Conservation (phyloP, 129 eudicot species). For the Silybum marianum region DNA sequence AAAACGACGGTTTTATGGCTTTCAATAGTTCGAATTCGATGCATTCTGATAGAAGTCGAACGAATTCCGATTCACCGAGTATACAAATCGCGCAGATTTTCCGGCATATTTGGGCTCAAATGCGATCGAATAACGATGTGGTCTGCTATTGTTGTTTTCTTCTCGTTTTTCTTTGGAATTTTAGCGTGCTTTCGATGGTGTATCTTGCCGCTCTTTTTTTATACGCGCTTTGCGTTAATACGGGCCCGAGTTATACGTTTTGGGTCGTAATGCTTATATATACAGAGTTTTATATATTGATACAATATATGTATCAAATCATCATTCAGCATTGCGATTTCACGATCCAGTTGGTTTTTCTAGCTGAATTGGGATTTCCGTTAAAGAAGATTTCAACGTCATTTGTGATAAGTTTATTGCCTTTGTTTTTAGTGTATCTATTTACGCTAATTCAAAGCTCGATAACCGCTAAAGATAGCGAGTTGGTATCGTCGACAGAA, state of each 20-base stretch:
- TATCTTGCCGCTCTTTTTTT: slow-evolving; percentile 57
- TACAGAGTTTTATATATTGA: slow-evolving; percentile 48
- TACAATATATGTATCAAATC: slow-evolving; percentile 55
- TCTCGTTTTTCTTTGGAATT: slow-evolving; percentile 53
- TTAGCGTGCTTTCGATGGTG: slow-evolving; percentile 55
- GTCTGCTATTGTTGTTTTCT: slow-evolving; percentile 60
- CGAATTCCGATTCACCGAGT: slow-evolving; percentile 28
- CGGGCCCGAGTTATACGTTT: slow-evolving; percentile 58
- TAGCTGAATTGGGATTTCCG: slow-evolving; percentile 51
- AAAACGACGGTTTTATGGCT: slow-evolving; percentile 29
- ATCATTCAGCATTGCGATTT: slow-evolving; percentile 61
- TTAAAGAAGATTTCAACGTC: slow-evolving; percentile 35
- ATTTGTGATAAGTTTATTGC: slow-evolving; percentile 46
- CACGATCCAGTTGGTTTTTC: slow-evolving; percentile 38
- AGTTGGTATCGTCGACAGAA: slow-evolving; percentile 42
- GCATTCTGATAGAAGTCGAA: slow-evolving; percentile 45
- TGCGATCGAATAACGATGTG: slow-evolving; percentile 55
- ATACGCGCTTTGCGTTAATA: slow-evolving; percentile 57
- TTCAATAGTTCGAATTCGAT: slow-evolving; percentile 40
- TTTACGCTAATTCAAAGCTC: slow-evolving; percentile 57
- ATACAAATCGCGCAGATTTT: slow-evolving; percentile 32
- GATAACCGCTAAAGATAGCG: slow-evolving; percentile 48
- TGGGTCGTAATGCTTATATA: slow-evolving; percentile 55
- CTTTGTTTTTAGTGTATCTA: slow-evolving; percentile 52
- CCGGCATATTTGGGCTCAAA: slow-evolving; percentile 45